phyloP scores from a whole-genome alignment of 2,329 filamentous ascomycete genomes.

The Fusarium sp. region DNA sequence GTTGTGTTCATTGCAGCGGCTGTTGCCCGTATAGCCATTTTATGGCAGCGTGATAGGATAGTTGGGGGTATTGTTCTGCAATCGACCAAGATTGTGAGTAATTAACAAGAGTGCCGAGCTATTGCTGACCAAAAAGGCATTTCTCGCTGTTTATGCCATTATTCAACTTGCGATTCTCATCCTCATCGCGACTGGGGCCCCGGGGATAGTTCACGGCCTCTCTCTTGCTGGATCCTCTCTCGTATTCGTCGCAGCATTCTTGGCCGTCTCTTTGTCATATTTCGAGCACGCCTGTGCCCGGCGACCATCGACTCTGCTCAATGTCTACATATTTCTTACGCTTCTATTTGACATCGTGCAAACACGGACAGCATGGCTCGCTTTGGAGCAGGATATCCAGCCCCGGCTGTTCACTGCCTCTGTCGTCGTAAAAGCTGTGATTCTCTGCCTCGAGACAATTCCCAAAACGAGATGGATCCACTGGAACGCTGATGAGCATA shows the following conservation, averaged over 20 bases:
- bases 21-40: conserved; percentile 49
- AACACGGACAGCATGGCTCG: conserved; percentile 58
- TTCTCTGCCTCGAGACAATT: conserved; percentile 55
- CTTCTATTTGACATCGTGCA: conserved; percentile 59
- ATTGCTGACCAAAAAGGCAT: conserved; percentile 33
- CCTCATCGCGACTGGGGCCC: conserved; percentile 43
- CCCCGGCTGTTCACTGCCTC: conserved; percentile 53
- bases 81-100: conserved; percentile 48
- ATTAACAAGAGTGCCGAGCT: neutral
- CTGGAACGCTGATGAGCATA: conserved; percentile 55
- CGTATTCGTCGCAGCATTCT: conserved; percentile 46
- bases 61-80: conserved; percentile 53
- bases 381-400: conserved; percentile 26
- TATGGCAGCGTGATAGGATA: conserved; percentile 50
- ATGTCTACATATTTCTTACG: conserved; percentile 56
- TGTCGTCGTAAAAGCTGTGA: conserved; percentile 51
- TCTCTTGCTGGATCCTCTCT: conserved; percentile 47
- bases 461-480: conserved; percentile 55
- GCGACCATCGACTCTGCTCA: conserved; percentile 59
- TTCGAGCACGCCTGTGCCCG: conserved; percentile 54
- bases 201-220: conserved; percentile 33
- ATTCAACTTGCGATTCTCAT: conserved; percentile 51
- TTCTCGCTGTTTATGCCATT: conserved; percentile 44
- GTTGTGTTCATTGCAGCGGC: conserved; percentile 55
- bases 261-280: conserved; percentile 50